phyloP scores from a whole-genome alignment of 2,329 filamentous ascomycete species.

The Verticillium albo-atrum region DNA sequence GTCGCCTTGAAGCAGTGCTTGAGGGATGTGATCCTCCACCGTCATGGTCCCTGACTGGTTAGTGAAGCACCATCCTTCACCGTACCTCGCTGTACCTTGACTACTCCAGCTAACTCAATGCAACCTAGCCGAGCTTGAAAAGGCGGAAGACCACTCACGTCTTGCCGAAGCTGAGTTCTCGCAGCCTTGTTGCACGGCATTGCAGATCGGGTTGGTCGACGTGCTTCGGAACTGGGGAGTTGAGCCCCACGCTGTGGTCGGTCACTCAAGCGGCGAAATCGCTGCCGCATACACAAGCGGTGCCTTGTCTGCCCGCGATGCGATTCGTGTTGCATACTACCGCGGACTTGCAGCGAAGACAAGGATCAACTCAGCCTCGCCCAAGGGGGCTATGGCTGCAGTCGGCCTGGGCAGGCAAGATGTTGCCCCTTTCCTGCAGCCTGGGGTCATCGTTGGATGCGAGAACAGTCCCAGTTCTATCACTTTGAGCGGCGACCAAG shows the following conservation, averaged over 20 bases:
- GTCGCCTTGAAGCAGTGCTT: too few species aligned
- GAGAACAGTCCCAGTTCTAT: constrained; percentile 20
- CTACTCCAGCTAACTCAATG: not conserved
- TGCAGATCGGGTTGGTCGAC: constrained; percentile 44
- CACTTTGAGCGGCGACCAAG: constrained; percentile 18
- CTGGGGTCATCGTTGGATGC: constrained; percentile 21
- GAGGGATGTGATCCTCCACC: too few species aligned
- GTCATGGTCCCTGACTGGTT: too few species aligned
- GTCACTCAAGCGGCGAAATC: constrained; percentile 36
- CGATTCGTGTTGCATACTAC: constrained; percentile 28
- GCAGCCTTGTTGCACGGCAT: constrained; percentile 48
- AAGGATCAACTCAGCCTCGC: too few species aligned
- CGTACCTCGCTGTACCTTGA: too few species aligned
- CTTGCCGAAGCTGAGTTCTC: too few species aligned
- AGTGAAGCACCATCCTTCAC: too few species aligned
- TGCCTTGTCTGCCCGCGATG: constrained; percentile 18
- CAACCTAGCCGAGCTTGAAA: too few species aligned
- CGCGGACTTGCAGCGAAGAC: constrained; percentile 18
- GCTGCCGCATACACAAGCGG: constrained; percentile 31
- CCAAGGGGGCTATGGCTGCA: constrained; percentile 27
- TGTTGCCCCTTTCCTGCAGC: constrained; percentile 17
- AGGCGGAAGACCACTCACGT: too few species aligned
- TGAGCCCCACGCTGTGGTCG: constrained; percentile 23
- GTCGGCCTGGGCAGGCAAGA: constrained; percentile 28
- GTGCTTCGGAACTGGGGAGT: constrained; percentile 24